Conservation (phyloP, 352 stramenopile genomes). For the Pythium aristosporum region DNA sequence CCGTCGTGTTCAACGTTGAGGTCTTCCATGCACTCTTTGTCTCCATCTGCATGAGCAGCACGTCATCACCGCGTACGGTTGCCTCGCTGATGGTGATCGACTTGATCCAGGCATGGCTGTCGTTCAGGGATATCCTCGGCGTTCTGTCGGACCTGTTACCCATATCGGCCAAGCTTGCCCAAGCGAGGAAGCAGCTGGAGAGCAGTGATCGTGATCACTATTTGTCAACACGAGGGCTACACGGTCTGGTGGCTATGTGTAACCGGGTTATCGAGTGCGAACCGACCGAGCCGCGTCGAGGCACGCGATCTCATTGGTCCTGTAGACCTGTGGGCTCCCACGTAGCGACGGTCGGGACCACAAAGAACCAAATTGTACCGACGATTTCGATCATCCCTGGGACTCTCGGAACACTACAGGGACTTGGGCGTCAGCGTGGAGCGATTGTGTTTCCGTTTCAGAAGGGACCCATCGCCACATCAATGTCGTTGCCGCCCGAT, state of each 20-base stretch:
- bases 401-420: not conserved
- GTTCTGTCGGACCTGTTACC: not conserved
- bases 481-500: not conserved
- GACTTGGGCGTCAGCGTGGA: not conserved
- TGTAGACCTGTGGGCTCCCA: too few relatives aligned
- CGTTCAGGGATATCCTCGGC: constrained; percentile 6
- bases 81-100: constrained; percentile 10
- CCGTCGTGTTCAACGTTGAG: constrained; percentile 22
- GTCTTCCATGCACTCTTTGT: constrained; percentile 29
- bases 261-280: constrained; percentile 1
- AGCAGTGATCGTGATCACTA: too few relatives aligned
- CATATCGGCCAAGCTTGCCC: not conserved
- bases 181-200: not conserved
- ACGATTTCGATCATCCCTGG: not conserved
- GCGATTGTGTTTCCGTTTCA: not conserved
- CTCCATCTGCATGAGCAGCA: constrained; percentile 14
- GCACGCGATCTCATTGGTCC: not conserved
- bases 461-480: too few relatives aligned
- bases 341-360: not conserved
- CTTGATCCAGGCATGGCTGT: constrained; percentile 5
- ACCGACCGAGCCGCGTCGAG: not conserved
- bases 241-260: not conserved
- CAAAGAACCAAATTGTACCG: not conserved
- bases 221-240: not conserved
- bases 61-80: constrained; percentile 6